Evolutionary conservation across 1,284 basidiomycete species (phyloP).

Genomic region (Cutaneotrichosporon cyanovorans): DNA sequence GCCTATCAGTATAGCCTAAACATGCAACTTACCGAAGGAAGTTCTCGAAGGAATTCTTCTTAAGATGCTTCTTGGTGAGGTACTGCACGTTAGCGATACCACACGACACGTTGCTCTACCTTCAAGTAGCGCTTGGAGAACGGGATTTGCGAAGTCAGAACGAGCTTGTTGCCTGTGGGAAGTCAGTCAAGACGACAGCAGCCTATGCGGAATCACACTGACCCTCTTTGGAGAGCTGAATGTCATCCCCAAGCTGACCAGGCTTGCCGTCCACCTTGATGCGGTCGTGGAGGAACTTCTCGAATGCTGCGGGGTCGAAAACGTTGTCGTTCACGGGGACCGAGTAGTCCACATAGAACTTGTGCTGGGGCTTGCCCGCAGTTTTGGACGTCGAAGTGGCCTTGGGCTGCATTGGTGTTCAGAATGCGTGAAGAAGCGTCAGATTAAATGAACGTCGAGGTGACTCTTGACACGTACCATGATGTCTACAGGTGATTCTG

Average conservation of each 20-base stretch:
- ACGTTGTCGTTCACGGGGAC: conserved; percentile 83
- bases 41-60: conserved; percentile 50
- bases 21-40: conserved; percentile 37
- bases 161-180: conserved; percentile 63
- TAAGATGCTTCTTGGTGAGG: conserved; percentile 92
- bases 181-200: conserved; percentile 10
- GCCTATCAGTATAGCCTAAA: conserved; percentile 4
- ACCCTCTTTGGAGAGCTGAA: conserved; percentile 79
- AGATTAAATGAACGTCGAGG: conserved; percentile 5
- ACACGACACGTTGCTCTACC: conserved; percentile 5
- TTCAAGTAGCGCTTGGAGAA: conserved; percentile 77
- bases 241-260: conserved; percentile 76
- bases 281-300: conserved; percentile 88
- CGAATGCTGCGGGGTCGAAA: conserved; percentile 84
- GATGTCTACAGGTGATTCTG: conserved; percentile 22
- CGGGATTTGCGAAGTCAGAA: conserved; percentile 69
- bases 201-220: conserved; percentile 26
- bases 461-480: too few species aligned
- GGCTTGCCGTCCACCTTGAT: conserved; percentile 67
- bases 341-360: conserved; percentile 90
- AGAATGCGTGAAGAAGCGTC: background rate
- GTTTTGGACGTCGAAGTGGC: conserved; percentile 36
- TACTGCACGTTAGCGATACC: conserved; percentile 57
- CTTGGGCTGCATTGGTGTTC: conserved; percentile 39
- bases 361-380: conserved; percentile 66